Evolutionary conservation across 2,329 filamentous ascomycete species (phyloP).

Genomic region (Pseudopyrenochaeta lycopersici): DNA sequence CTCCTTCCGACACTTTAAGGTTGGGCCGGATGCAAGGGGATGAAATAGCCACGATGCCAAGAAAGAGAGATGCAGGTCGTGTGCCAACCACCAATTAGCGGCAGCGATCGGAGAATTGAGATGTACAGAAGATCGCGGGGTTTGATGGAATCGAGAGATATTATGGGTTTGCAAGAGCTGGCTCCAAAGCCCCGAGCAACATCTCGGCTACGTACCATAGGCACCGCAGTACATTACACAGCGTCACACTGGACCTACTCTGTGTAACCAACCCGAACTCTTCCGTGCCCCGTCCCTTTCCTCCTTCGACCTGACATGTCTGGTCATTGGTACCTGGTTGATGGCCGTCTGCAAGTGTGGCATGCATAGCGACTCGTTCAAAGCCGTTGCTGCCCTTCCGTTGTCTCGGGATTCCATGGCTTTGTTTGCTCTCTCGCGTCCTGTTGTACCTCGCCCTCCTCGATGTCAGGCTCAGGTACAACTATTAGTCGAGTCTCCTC

Average conservation of each 20-base stretch:
- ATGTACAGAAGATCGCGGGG: slow-evolving; percentile 7
- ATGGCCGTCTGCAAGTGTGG: background rate
- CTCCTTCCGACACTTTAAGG: slow-evolving; percentile 16
- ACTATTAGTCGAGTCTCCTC: slow-evolving; percentile 19
- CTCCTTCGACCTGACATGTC: slow-evolving; percentile 16
- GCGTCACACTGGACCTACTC: slow-evolving; percentile 14
- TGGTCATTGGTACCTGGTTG: background rate
- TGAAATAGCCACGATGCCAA: slow-evolving; percentile 19
- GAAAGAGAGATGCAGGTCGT: slow-evolving; percentile 11
- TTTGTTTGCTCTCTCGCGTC: slow-evolving; percentile 10
- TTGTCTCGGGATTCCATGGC: slow-evolving; percentile 5
- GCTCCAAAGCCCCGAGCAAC: slow-evolving; percentile 13
- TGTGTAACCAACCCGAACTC: slow-evolving; percentile 23
- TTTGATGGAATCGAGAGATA: slow-evolving; percentile 11
- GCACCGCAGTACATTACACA: slow-evolving; percentile 29
- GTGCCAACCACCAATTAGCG: slow-evolving; percentile 11
- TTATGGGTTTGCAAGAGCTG: slow-evolving; percentile 18
- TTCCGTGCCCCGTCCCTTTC: slow-evolving; percentile 10
- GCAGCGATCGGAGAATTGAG: slow-evolving; percentile 12
- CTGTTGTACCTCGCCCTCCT: slow-evolving; percentile 16
- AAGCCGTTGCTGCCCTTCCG: slow-evolving; percentile 7
- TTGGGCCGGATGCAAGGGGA: slow-evolving; percentile 13
- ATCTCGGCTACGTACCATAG: slow-evolving; percentile 32
- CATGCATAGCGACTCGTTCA: slow-evolving; percentile 6
- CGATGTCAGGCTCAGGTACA: slow-evolving; percentile 30